These are phyloP conservation scores for Solanum chmielewskii DNA, from an alignment of 257 asterid genomes.

Conservation along the genomic window DNA sequence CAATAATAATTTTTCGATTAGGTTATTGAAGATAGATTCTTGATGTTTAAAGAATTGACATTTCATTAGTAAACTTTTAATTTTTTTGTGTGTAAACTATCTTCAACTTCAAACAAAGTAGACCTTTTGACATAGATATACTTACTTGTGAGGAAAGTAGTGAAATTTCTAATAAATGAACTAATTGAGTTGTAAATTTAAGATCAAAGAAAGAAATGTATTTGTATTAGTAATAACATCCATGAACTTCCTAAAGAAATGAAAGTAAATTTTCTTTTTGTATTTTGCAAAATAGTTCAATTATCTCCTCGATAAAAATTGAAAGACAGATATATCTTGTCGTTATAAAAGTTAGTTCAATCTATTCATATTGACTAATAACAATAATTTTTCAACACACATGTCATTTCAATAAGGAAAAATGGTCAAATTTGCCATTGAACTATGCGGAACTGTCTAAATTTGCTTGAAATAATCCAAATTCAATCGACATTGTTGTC, in stretches of 20 bases:
- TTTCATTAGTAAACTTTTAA: neutral
- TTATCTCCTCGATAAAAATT: too few species aligned
- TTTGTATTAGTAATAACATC: neutral
- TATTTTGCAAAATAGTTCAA: too few species aligned
- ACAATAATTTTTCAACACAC: neutral
- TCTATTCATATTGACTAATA: too few species aligned
- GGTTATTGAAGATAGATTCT: neutral
- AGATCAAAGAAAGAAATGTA: neutral
- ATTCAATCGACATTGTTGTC: neutral
- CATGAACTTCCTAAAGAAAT: neutral
- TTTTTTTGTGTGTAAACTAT: neutral
- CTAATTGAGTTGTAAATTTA: neutral
- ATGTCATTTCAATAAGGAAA: neutral
- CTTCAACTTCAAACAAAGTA: neutral
- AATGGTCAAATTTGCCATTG: neutral
- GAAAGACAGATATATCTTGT: too few species aligned
- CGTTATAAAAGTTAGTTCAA: too few species aligned
- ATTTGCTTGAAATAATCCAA: neutral
- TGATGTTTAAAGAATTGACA: neutral
- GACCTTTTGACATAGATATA: neutral
- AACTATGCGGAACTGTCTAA: neutral
- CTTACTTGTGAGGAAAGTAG: neutral
- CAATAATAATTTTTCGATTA: neutral
- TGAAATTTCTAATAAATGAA: neutral
- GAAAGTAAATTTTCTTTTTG: neutral